Percentiles rank a stretch among this genome's conserved stretches.
Conservation (phyloP, 164 flowering plant genomes). For the Stephania japonica region DNA sequence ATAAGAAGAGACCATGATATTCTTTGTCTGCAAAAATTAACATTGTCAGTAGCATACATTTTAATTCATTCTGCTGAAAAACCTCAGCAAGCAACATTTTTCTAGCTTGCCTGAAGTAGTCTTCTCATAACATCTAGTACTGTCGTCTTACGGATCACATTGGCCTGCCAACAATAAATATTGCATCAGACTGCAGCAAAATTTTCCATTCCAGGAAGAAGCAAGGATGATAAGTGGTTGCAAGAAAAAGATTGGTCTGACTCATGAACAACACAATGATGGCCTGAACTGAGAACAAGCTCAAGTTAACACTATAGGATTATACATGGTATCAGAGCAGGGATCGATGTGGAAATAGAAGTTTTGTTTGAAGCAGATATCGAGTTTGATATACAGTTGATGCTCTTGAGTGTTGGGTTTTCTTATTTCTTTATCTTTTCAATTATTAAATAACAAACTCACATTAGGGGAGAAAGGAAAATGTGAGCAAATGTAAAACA, state of each 20-base stretch:
- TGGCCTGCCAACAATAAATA: slow-evolving; percentile 61
- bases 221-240: not conserved
- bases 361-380: too few relatives aligned
- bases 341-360: too few relatives aligned
- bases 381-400: too few relatives aligned
- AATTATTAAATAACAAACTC: too few relatives aligned
- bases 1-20: slow-evolving; percentile 97
- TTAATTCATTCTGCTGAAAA: not conserved
- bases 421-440: too few relatives aligned
- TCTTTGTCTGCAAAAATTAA: slow-evolving; percentile 74
- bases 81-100: not conserved
- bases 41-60: slow-evolving; percentile 23
- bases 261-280: not conserved
- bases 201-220: not conserved
- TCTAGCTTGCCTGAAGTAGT: slow-evolving; percentile 91
- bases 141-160: slow-evolving; percentile 95
- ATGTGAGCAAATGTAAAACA: too few relatives aligned
- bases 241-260: not conserved
- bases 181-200: slow-evolving; percentile 9
- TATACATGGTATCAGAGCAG: too few relatives aligned
- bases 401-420: too few relatives aligned
- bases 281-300: not conserved
- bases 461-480: too few relatives aligned
- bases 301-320: not conserved
- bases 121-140: slow-evolving; percentile 99